These are phyloP conservation scores for Selaginella moellendorffii DNA, from an alignment of 75 land plant genomes.

Conservation along the genomic window DNA sequence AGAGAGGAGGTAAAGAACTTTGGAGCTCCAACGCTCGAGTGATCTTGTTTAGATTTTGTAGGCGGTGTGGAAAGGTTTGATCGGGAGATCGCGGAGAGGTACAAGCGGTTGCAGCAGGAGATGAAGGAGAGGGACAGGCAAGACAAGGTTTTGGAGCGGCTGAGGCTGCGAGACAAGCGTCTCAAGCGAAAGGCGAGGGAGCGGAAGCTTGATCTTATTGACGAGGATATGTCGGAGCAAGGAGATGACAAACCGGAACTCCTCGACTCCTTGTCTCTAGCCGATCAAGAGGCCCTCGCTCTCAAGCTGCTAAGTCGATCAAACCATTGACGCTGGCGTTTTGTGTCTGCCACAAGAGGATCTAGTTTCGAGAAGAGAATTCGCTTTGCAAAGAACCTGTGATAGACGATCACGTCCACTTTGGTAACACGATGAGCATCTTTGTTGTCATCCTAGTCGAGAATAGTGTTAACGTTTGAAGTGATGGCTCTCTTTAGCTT, in stretches of 20 bases:
- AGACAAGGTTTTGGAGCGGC: conserved; percentile 47
- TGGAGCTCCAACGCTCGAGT: no score
- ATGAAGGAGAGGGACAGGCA: conserved; percentile 48
- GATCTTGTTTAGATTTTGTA: no score
- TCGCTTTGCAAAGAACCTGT: no score
- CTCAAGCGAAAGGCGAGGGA: conserved; percentile 40
- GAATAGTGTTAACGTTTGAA: conserved; percentile 15
- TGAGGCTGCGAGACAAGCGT: conserved; percentile 45
- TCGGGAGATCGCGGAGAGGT: conserved; percentile 43
- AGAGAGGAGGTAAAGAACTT: no score
- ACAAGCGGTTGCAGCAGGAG: conserved; percentile 39
- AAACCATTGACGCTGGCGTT: no score
- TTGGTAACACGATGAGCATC: no score
- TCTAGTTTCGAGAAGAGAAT: no score
- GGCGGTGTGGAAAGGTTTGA: conserved; percentile 7
- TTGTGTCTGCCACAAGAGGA: no score
- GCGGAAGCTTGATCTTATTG: conserved; percentile 15
- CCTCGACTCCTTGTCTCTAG: conserved; percentile 38
- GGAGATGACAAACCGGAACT: conserved; percentile 19
- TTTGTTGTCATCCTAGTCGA: no score
- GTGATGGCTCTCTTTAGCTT: conserved; percentile 19
- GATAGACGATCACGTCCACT: no score
- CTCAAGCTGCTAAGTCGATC: conserved; percentile 56
- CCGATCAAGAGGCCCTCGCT: conserved; percentile 76
- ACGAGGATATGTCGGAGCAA: conserved; percentile 20